Evolutionary conservation across 2,329 filamentous ascomycete genomes (phyloP), one percentile per base, ranked within the genome.

Genomic region (Fusarium neocosmosporiellum): DNA sequence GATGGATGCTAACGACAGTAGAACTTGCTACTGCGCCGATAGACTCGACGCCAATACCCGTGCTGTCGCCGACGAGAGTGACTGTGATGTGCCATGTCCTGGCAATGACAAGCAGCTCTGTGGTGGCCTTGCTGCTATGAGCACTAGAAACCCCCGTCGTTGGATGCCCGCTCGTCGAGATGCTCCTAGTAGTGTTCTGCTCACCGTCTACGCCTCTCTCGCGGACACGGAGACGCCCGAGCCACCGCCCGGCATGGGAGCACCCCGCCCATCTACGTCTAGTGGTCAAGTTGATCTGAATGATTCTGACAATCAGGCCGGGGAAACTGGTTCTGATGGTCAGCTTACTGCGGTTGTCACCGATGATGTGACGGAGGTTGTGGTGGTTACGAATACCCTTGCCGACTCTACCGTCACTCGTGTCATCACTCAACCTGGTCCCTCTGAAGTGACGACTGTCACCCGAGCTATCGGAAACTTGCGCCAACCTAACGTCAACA

Each of bases 1-100:
- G 1, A 48, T 24, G 34, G 39, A 16, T 29, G 55, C 60, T 70
- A n/a, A 72, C 34, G 27, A 22, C 5, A 8, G 9, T 31, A 83
- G 78, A 13, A 78, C 78, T 24, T 88, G 86, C 74, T 86, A 85
- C 78, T 88, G 86, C 65, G 84, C 85, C 36, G 78, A 83, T 14
- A 66, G 60, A 2, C 78, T 88, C 20, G 83, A 84, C 39, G 77
- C 78, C 6, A 79, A 81, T 50, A 84, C 85, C n/a, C 79, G 73
- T 14, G 82, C 84, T 14, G 70, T 82, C 2, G 59, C 68, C 5
- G 59, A 69, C 22, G 48, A 68, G 14, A 65, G 41, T 5, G 64
- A 46, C 13, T 87, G 86, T 70, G 72, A 83, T 60, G 71, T 73
- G 3, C 75, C 78, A 0, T 88, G 86, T 66, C 84, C 86, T 0